Base-by-base conservation (phyloP, 805 yeast genomes). In the Candida boleticola region DNA sequence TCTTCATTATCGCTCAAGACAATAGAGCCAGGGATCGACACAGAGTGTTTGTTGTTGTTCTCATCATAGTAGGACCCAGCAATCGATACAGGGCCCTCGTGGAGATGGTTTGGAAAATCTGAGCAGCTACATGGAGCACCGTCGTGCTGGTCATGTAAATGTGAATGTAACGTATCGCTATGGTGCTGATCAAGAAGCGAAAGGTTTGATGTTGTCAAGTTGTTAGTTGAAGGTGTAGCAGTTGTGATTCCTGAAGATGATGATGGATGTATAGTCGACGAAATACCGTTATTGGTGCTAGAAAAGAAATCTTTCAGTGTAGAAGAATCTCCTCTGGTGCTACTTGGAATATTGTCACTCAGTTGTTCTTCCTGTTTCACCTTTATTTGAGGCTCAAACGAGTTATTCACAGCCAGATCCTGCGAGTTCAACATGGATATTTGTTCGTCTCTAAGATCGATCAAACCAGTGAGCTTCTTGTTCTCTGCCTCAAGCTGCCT, bases 401-500 rank as follows among this genome's bases (percentile, higher is more conserved):
- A 13, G 7, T 16, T 13, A 13, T 37, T 20, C 13, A 13, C 25
- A n/a, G 23, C 36, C n/a, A n/a, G n/a, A 11, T 21, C 26, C n/a
- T 18, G 29, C 5, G 39, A 22, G 23, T 50, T 52, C 7, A 51
- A 49, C 44, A 71, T 47, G 35, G 74, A 83, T 50, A 80, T 58
- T 49, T 79, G 82, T 50, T 82, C 86, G 52, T 82, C 86, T 50
- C 83, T 75, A 42, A 82, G 59, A 45, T 80, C 84, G 31, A 86
- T 55, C 36, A 84, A 57, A 7, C 86, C 85, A 26, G 76, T 71
- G 21, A 89, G 62, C 53, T 85, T 76, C 48, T 80, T 78, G 58
- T 87, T 88, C 54, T 89, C 95, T 3, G 83, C 77, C 59, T 89
- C 96, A 18, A 90, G 70, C 55, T 85, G 93, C 38, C 96, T 71